phyloP scores from a whole-genome alignment of 768 basidiomycete species.

The Coprinellus micaceus region DNA sequence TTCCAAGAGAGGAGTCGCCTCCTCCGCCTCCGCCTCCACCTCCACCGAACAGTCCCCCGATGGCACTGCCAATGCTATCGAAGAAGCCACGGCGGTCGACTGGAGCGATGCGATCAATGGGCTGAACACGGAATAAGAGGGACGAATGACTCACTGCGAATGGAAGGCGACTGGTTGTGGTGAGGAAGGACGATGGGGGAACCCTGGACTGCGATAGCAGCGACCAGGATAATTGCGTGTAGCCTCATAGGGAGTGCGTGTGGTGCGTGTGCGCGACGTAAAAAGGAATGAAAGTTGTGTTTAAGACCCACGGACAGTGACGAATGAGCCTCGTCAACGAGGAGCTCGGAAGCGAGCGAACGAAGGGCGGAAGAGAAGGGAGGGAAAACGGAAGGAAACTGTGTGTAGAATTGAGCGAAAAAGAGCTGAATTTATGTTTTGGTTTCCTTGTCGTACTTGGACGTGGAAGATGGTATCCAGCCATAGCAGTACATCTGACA shows the following conservation, averaged over 20 bases:
- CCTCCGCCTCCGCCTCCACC: neutral
- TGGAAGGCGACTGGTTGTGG: neutral
- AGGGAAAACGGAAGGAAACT: neutral
- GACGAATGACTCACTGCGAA: neutral
- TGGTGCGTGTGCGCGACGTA: neutral
- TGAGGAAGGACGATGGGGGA: neutral
- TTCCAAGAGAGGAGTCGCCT: neutral
- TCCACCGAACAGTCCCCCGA: neutral
- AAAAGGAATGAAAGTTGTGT: neutral
- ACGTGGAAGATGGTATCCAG: too few species aligned
- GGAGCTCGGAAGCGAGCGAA: neutral
- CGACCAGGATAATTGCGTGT: neutral
- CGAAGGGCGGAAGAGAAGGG: neutral
- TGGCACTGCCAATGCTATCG: neutral
- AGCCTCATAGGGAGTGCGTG: neutral
- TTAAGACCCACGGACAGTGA: neutral
- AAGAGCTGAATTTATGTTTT: too few species aligned
- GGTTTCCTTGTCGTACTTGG: too few species aligned
- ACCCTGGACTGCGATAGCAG: constrained; percentile 1
- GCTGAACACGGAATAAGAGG: neutral
- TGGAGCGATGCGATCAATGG: neutral
- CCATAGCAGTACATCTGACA: too few species aligned
- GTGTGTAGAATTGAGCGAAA: too few species aligned
- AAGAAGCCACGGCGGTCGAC: constrained; percentile 5
- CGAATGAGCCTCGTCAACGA: neutral